Percentiles rank a stretch among this genome's conserved stretches.
These are phyloP conservation scores for Mycena sp. DNA, from an alignment of 1,284 basidiomycete genomes.

Conservation along the genomic window DNA sequence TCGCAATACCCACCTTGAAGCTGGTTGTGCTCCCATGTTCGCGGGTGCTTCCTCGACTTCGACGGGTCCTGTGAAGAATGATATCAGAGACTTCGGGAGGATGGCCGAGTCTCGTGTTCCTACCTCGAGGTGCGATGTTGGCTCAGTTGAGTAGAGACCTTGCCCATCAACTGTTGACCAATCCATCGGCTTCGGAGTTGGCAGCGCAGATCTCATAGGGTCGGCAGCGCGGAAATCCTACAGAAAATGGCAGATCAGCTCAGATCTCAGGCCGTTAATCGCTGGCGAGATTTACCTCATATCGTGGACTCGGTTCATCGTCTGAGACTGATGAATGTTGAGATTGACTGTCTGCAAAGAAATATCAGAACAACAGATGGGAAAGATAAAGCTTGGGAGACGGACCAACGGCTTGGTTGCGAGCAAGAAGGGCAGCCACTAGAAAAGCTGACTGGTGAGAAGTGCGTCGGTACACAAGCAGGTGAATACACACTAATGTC, in stretches of 20 bases:
- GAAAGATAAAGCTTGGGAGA: slow-evolving; percentile 16
- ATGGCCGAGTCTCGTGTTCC: slow-evolving; percentile 30
- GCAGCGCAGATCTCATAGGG: slow-evolving; percentile 50
- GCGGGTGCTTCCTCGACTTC: slow-evolving; percentile 60
- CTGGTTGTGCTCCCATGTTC: slow-evolving; percentile 64
- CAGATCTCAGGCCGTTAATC: background rate
- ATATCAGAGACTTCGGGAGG: slow-evolving; percentile 29
- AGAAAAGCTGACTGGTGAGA: slow-evolving; percentile 26
- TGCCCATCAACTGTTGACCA: slow-evolving; percentile 61
- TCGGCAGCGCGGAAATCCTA: slow-evolving; percentile 44
- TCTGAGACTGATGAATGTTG: slow-evolving; percentile 57
- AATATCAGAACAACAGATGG: slow-evolving; percentile 14
- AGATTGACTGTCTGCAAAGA: slow-evolving; percentile 44
- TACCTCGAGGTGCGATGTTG: slow-evolving; percentile 62
- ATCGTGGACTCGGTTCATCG: slow-evolving; percentile 55
- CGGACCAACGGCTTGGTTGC: slow-evolving; percentile 54
- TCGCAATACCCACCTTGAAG: slow-evolving; percentile 48
- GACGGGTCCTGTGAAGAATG: slow-evolving; percentile 44
- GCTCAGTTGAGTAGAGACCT: slow-evolving; percentile 56
- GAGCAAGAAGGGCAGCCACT: slow-evolving; percentile 63
- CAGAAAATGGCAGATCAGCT: background rate
- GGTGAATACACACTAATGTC: slow-evolving; percentile 27
- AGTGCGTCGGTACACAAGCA: slow-evolving; percentile 28
- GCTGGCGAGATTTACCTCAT: slow-evolving; percentile 26
- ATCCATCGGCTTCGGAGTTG: slow-evolving; percentile 57